Evolutionary conservation across 495 filamentous ascomycete genomes (phyloP), one percentile per base, ranked within the genome.

Genomic region (Beverwykella pulmonaria): DNA sequence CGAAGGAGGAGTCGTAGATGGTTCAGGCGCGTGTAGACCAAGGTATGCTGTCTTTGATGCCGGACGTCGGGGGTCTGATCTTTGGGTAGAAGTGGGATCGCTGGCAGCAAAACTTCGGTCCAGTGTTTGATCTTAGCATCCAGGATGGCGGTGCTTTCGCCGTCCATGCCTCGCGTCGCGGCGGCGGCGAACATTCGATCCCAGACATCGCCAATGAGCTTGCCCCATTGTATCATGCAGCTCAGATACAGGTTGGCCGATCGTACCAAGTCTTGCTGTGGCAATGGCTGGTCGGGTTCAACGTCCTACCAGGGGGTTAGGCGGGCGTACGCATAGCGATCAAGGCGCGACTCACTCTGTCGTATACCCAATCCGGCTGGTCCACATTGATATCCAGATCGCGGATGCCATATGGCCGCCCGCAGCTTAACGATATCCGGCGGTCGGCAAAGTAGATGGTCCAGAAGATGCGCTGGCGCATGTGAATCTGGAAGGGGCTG

Each of bases 381-480:
- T 60, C 64, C 0, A 68, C 36, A 19, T 71, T 58, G 39, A 68
- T 63, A 23, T 68, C 69, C 9, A 19, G 12, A n/a, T 65, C 59
- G 0, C 55, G 56, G 20, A 71, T 63, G 27, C 60, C 32, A 53
- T 63, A 64, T 15, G 69, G 69, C 20, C 69, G 32, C 54, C 59
- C 60, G 54, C 63, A 67, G 55, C 69, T 71, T n/a, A 71, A 52
- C 29, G 65, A 47, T 22, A 71, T 68, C 2, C 46, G 64, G 8
- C 69, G 50, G 59, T 71, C 69, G 20, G 49, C 8, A 27, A 63
- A 46, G 46, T 64, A 71, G 1, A 61, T 41, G 0, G 54, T 57
- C 64, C 69, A 71, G 34, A 71, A 71, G 6, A 71, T 68, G 46
- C 59, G 64, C 50, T 68, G 63, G 15, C 63, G 59, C 64, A 63